phyloP scores from a whole-genome alignment of 805 yeast genomes.

The Yarrowia osloensis region DNA sequence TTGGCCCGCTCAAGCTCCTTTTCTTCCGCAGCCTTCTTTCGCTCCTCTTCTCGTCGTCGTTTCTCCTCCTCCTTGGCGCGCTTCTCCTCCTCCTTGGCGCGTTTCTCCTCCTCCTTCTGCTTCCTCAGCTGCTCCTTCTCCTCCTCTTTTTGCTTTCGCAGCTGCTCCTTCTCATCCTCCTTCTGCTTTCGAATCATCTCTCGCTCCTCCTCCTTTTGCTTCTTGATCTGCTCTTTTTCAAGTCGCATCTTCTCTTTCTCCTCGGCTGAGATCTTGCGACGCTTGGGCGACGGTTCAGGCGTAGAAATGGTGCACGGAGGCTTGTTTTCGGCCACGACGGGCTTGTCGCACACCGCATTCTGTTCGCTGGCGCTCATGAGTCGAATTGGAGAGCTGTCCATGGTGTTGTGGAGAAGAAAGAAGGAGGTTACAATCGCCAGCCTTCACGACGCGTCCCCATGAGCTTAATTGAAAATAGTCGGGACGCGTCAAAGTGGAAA shows the following conservation, averaged over 20 bases:
- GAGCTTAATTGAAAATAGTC: not conserved
- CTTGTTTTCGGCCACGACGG: not conserved
- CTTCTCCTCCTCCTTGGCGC: slow-evolving; percentile 28
- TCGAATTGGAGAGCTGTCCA: slow-evolving; percentile 21
- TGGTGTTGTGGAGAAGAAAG: not conserved
- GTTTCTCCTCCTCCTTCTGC: slow-evolving; percentile 17
- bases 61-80: not conserved
- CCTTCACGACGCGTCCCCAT: not conserved
- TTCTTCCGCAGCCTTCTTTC: not conserved
- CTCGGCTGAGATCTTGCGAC: not conserved
- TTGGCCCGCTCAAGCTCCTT: slow-evolving; percentile 3
- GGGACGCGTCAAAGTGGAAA: not conserved
- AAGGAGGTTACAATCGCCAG: not conserved
- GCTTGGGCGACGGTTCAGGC: slow-evolving; percentile 5
- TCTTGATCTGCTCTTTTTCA: not conserved
- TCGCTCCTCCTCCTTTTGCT: not conserved
- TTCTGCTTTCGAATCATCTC: not conserved
- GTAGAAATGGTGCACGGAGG: not conserved
- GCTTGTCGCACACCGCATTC: not conserved
- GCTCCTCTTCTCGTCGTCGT: not conserved
- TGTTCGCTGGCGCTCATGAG: slow-evolving; percentile 8
- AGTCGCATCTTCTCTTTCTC: not conserved
- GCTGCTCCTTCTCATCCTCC: not conserved
- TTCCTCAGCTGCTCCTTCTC: not conserved
- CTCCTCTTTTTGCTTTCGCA: not conserved